Conservation (phyloP, 805 yeast genomes). For the Teunomyces aglyptinius region DNA sequence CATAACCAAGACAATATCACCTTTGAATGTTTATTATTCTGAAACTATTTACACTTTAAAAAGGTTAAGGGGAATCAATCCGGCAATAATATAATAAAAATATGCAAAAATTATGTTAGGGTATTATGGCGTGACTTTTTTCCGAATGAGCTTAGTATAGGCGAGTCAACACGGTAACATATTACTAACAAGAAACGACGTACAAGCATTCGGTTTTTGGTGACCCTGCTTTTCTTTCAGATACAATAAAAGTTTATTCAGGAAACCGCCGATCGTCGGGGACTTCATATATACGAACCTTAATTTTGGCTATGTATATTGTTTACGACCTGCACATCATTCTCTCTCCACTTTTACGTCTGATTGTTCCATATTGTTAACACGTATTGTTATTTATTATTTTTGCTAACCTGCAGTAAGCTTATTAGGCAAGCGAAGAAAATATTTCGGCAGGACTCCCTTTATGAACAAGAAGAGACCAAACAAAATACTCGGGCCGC, state of each 20-base stretch:
- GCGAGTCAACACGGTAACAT: neutral
- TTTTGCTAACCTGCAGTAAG: neutral
- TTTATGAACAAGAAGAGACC: neutral
- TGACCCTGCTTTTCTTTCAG: neutral
- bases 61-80: neutral
- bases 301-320: neutral
- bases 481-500: neutral
- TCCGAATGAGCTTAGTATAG: neutral
- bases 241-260: neutral
- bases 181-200: neutral
- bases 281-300: neutral
- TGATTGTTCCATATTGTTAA: neutral
- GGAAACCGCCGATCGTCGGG: neutral
- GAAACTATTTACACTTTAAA: neutral
- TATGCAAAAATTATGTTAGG: neutral
- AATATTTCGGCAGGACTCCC: neutral
- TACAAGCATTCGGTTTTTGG: neutral
- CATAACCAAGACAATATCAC: neutral
- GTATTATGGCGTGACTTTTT: neutral
- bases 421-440: neutral
- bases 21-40: neutral
- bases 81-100: neutral
- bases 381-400: neutral
- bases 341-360: neutral
- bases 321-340: neutral